A percentile compares a stretch with the other conserved stretches of the same genome.
Conservation (phyloP, 345 rosid genomes). For the Aegle marmelos region DNA sequence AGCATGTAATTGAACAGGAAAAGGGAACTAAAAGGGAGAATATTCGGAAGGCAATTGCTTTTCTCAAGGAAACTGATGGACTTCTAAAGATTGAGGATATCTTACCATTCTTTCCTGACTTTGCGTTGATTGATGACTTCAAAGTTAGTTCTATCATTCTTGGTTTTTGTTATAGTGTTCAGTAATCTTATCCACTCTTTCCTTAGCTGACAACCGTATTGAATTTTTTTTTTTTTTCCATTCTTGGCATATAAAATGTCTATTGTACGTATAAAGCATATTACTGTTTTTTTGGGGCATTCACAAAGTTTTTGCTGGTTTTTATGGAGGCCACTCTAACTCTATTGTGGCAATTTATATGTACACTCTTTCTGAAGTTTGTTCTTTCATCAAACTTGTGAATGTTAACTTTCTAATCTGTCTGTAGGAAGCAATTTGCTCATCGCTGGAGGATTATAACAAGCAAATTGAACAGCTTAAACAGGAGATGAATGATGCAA, state of each 20-base stretch:
- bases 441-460: constrained; percentile 95
- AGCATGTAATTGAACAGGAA: constrained; percentile 93
- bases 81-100: constrained; percentile 96
- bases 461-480: constrained; percentile 90
- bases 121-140: constrained; percentile 98
- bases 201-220: background rate
- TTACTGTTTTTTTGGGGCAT: background rate
- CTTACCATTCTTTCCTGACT: constrained; percentile 97
- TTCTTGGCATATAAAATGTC: background rate
- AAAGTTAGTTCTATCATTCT: constrained; percentile 47
- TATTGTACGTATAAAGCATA: background rate
- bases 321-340: background rate
- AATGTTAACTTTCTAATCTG: constrained; percentile 9
- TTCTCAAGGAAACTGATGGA: constrained; percentile 98
- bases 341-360: background rate
- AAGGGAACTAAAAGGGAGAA: constrained; percentile 96
- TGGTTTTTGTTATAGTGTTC: background rate
- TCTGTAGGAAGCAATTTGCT: constrained; percentile 91
- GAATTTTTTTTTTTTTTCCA: background rate
- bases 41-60: constrained; percentile 93
- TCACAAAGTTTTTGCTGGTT: background rate
- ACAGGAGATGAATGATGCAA: constrained; percentile 98
- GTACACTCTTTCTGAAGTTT: background rate
- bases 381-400: background rate
- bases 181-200: background rate